Evolutionary conservation across 352 stramenopile genomes (phyloP).

Genomic region (Globisporangium irregulare): DNA sequence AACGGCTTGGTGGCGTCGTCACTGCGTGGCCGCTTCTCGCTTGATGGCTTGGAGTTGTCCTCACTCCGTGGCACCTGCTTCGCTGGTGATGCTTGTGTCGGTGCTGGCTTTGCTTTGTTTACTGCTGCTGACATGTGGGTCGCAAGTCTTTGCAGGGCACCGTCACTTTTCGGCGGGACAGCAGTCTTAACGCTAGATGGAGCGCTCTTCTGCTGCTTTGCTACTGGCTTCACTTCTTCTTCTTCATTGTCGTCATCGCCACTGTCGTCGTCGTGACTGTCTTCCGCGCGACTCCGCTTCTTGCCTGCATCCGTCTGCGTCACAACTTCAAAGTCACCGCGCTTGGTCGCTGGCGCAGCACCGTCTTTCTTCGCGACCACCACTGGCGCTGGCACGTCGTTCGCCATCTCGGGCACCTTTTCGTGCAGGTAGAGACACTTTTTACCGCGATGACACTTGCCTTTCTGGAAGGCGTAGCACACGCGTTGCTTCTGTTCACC

Average conservation of each 20-base stretch:
- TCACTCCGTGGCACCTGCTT: background rate
- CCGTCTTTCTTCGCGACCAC: constrained; percentile 12
- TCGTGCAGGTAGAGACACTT: constrained; percentile 67
- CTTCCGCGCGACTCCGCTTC: constrained; percentile 29
- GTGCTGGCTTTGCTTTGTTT: constrained; percentile 6
- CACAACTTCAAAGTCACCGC: constrained; percentile 37
- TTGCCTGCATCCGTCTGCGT: constrained; percentile 23
- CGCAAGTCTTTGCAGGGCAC: constrained; percentile 21
- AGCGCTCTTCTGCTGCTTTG: constrained; percentile 4
- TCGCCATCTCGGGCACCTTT: constrained; percentile 31
- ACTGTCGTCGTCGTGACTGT: constrained; percentile 23
- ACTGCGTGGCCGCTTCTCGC: constrained; percentile 5
- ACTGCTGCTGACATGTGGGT: constrained; percentile 31
- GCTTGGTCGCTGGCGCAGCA: constrained; percentile 10
- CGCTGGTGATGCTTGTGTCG: constrained; percentile 3
- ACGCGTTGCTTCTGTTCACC: constrained; percentile 40
- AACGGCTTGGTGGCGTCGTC: constrained; percentile 4
- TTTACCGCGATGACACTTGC: constrained; percentile 67
- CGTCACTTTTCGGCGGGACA: constrained; percentile 12
- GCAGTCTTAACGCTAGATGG: background rate
- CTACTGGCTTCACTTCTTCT: constrained; percentile 16
- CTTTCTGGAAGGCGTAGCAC: constrained; percentile 77
- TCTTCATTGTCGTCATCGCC: constrained; percentile 21
- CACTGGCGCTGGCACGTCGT: constrained; percentile 12
- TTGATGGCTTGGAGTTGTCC: constrained; percentile 4